These are phyloP conservation scores for Clavispora vitiphila DNA, from an alignment of 805 yeast genomes.

Conservation along the genomic window DNA sequence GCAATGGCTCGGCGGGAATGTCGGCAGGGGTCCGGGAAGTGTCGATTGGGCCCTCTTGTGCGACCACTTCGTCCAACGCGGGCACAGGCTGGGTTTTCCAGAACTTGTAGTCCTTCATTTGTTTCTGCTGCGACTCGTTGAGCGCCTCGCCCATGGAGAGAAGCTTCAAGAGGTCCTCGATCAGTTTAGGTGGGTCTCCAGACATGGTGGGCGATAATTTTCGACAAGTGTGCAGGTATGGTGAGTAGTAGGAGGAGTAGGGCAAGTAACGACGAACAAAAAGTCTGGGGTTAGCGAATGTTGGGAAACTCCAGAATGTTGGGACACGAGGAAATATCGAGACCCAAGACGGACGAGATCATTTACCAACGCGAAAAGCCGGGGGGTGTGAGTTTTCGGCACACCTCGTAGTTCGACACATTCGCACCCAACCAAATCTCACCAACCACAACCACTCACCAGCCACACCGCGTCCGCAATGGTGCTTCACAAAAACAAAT, in stretches of 20 bases:
- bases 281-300: too few species aligned
- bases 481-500: constrained; percentile 41
- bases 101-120: constrained; percentile 85
- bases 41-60: constrained; percentile 80
- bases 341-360: too few species aligned
- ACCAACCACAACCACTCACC: too few species aligned
- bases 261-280: too few species aligned
- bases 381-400: too few species aligned
- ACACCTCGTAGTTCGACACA: background rate
- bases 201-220: constrained; percentile 1
- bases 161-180: constrained; percentile 57
- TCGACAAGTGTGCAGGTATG: background rate
- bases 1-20: constrained; percentile 64
- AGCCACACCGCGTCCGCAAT: constrained; percentile 13
- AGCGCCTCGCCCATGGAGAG: constrained; percentile 51
- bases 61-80: constrained; percentile 60
- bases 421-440: constrained; percentile 8
- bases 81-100: constrained; percentile 98
- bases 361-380: too few species aligned
- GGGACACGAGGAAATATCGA: too few species aligned
- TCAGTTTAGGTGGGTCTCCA: constrained; percentile 14
- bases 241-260: background rate
- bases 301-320: too few species aligned
- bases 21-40: constrained; percentile 60
- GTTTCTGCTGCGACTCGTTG: constrained; percentile 47